Evolutionary conservation across 768 basidiomycete genomes (phyloP).

Genomic region (Dentipellis sp.): DNA sequence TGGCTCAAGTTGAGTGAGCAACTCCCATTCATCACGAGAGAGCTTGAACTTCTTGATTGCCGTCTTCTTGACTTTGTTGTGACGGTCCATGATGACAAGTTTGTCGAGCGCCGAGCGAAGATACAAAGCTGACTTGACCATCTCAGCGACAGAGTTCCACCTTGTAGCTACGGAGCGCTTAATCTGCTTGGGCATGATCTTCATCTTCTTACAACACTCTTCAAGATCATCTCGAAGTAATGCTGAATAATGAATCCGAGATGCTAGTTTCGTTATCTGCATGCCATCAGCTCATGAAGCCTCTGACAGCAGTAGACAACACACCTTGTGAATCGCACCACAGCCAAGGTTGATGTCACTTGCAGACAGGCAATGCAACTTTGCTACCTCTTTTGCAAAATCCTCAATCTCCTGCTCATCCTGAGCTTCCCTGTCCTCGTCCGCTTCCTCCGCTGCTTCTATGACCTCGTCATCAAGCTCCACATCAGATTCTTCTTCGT

Average conservation of each 20-base stretch:
- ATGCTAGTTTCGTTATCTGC: slow-evolving; percentile 9
- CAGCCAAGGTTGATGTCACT: slow-evolving; percentile 1
- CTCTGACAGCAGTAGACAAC: neutral
- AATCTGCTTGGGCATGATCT: slow-evolving; percentile 5
- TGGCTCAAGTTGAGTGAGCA: slow-evolving; percentile 13
- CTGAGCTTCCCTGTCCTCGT: slow-evolving; percentile 1
- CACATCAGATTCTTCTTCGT: slow-evolving; percentile 4
- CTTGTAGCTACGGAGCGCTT: slow-evolving; percentile 15
- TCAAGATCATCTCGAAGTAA: slow-evolving; percentile 5
- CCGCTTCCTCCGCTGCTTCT: slow-evolving; percentile 2
- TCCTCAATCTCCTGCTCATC: slow-evolving; percentile 1
- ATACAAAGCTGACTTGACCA: slow-evolving; percentile 11
- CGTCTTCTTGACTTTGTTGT: slow-evolving; percentile 8
- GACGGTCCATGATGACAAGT: slow-evolving; percentile 10
- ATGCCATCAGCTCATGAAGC: neutral
- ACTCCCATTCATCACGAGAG: slow-evolving; percentile 13
- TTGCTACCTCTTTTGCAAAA: neutral
- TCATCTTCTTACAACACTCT: neutral
- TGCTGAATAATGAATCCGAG: slow-evolving; percentile 8
- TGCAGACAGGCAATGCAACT: neutral
- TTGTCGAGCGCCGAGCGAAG: slow-evolving; percentile 10
- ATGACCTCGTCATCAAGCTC: slow-evolving; percentile 4
- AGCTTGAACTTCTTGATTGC: slow-evolving; percentile 12
- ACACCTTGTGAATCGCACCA: slow-evolving; percentile 10
- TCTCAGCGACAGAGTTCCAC: slow-evolving; percentile 18